These are phyloP conservation scores for Capronia americana DNA, from an alignment of 2,329 filamentous ascomycete species.

Conservation along the genomic window DNA sequence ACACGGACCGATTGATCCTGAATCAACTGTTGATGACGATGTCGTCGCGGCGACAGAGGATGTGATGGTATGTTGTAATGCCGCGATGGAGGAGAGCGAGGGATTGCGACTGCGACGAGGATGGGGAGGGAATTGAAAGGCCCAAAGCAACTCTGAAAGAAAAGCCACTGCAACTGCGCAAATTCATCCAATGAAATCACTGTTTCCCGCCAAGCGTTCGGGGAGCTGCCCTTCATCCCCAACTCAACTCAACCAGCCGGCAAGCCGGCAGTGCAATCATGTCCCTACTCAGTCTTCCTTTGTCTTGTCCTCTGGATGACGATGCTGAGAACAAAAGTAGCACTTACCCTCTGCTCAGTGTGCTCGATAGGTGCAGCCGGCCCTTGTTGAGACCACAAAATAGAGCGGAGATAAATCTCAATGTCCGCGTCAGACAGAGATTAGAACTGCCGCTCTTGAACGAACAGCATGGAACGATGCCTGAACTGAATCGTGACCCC, in stretches of 20 bases:
- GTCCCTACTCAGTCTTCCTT: neutral
- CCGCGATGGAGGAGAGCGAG: slow-evolving; percentile 24
- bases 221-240: slow-evolving; percentile 9
- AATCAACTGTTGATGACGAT: slow-evolving; percentile 17
- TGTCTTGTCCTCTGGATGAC: neutral
- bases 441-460: neutral
- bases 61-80: slow-evolving; percentile 23
- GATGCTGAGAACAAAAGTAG: neutral
- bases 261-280: neutral
- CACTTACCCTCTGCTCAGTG: neutral
- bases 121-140: slow-evolving; percentile 27
- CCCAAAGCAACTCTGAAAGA: slow-evolving; percentile 18
- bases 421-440: slow-evolving; percentile 15
- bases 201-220: slow-evolving; percentile 9
- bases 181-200: slow-evolving; percentile 9
- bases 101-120: slow-evolving; percentile 31
- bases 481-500: neutral
- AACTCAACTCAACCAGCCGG: slow-evolving; percentile 8
- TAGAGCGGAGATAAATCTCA: slow-evolving; percentile 1
- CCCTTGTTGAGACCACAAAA: slow-evolving; percentile 3
- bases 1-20: slow-evolving; percentile 26
- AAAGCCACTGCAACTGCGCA: slow-evolving; percentile 21
- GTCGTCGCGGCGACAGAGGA: slow-evolving; percentile 26
- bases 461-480: neutral
- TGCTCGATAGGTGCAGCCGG: neutral